These are phyloP conservation scores for Penicillium sp. DNA, from an alignment of 2,329 filamentous ascomycete genomes.

Conservation along the genomic window DNA sequence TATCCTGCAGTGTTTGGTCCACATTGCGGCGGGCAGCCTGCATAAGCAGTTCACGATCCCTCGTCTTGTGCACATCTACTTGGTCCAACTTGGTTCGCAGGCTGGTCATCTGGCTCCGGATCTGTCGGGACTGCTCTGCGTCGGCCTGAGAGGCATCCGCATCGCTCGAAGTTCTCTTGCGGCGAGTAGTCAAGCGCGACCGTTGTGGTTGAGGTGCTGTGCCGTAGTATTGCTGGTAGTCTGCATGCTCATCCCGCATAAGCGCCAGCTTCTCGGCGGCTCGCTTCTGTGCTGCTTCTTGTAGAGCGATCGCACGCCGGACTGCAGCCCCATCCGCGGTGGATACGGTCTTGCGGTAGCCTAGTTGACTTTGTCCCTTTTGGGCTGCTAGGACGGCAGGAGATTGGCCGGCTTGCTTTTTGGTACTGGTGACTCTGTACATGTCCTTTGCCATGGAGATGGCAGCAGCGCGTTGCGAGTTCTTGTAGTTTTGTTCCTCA, in stretches of 20 bases:
- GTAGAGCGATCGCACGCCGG: conserved; percentile 53
- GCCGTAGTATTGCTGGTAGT: conserved; percentile 76
- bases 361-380: conserved; percentile 34
- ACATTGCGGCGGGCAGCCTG: conserved; percentile 83
- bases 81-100: conserved; percentile 64
- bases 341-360: conserved; percentile 33
- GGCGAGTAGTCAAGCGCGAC: conserved; percentile 54
- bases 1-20: conserved; percentile 69
- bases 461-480: conserved; percentile 75
- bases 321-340: conserved; percentile 24
- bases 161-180: conserved; percentile 67
- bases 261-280: conserved; percentile 80
- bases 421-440: conserved; percentile 61
- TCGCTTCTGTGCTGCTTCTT: conserved; percentile 82
- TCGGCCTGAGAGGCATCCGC: conserved; percentile 60
- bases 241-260: conserved; percentile 68
- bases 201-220: conserved; percentile 48
- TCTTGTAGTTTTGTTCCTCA: conserved; percentile 70
- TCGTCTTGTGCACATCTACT: conserved; percentile 50
- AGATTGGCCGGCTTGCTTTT: conserved; percentile 17
- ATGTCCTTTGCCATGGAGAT: conserved; percentile 87
- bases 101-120: conserved; percentile 74
- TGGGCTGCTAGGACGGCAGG: conserved; percentile 32
- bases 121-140: conserved; percentile 66
- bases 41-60: conserved; percentile 72